Conservation (phyloP, 2,329 filamentous ascomycete species). For the Neonectria hederae region DNA sequence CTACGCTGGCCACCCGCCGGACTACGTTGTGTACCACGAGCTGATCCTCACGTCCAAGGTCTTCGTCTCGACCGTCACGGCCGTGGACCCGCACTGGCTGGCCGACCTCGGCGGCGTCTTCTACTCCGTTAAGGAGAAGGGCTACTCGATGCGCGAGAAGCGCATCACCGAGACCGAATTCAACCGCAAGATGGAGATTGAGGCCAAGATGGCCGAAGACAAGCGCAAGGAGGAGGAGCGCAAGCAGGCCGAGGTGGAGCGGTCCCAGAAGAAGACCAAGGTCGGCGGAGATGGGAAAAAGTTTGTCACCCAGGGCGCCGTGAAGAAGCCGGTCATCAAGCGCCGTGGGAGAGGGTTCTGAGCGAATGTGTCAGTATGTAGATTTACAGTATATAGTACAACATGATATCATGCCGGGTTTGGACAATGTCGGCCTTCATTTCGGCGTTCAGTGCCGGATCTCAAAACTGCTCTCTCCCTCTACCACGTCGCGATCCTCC, state of each 20-base stretch:
- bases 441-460: slow-evolving; percentile 53
- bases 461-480: slow-evolving; percentile 74
- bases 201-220: slow-evolving; percentile 90
- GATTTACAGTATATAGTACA: slow-evolving; percentile 13
- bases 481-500: slow-evolving; percentile 69
- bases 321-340: slow-evolving; percentile 69
- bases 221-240: slow-evolving; percentile 73
- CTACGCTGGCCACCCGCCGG: slow-evolving; percentile 93
- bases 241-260: slow-evolving; percentile 60
- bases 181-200: slow-evolving; percentile 91
- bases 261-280: slow-evolving; percentile 54
- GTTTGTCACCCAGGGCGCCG: slow-evolving; percentile 68
- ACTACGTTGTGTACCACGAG: slow-evolving; percentile 98
- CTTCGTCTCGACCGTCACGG: slow-evolving; percentile 97
- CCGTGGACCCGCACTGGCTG: slow-evolving; percentile 96
- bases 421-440: background rate
- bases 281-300: slow-evolving; percentile 57
- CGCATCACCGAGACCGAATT: slow-evolving; percentile 91
- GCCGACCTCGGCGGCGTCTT: slow-evolving; percentile 97
- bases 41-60: slow-evolving; percentile 96
- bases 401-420: slow-evolving; percentile 5
- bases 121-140: slow-evolving; percentile 97
- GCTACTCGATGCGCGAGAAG: slow-evolving; percentile 87
- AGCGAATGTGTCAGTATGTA: slow-evolving; percentile 14
- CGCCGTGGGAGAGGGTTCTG: slow-evolving; percentile 64